phyloP scores from a whole-genome alignment of 176 grass and related monocot genomes.

The Oryza australiensis region DNA sequence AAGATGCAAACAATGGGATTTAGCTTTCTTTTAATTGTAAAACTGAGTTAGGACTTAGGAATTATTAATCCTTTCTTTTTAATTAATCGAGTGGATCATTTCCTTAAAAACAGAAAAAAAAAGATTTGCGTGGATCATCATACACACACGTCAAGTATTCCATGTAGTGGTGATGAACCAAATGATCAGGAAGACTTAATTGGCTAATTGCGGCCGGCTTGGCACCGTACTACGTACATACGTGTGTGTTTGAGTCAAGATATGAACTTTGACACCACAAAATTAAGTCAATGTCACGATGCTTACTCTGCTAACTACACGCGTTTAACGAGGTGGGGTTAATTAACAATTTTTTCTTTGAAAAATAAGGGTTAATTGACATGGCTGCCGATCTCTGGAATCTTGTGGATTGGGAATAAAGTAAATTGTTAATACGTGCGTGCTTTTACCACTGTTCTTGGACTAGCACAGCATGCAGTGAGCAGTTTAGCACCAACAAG shows the following conservation, averaged over 20 bases:
- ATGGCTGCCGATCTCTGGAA: neutral
- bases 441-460: neutral
- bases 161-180: neutral
- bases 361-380: neutral
- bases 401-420: neutral
- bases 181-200: neutral
- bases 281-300: neutral
- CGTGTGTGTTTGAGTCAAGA: neutral
- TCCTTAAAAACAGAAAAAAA: neutral
- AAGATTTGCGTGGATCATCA: neutral
- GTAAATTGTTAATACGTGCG: neutral
- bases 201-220: neutral
- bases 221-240: neutral
- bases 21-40: too few relatives aligned
- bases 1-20: too few relatives aligned
- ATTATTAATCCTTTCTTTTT: too few relatives aligned
- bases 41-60: too few relatives aligned
- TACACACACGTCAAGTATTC: neutral
- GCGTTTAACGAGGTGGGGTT: neutral
- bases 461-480: neutral
- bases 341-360: neutral
- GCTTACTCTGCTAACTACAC: neutral
- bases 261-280: neutral
- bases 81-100: neutral
- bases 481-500: too few relatives aligned